These are phyloP conservation scores for Wallacemonas rigidus DNA, from an alignment of 208 protist genomes.

Conservation along the genomic window DNA sequence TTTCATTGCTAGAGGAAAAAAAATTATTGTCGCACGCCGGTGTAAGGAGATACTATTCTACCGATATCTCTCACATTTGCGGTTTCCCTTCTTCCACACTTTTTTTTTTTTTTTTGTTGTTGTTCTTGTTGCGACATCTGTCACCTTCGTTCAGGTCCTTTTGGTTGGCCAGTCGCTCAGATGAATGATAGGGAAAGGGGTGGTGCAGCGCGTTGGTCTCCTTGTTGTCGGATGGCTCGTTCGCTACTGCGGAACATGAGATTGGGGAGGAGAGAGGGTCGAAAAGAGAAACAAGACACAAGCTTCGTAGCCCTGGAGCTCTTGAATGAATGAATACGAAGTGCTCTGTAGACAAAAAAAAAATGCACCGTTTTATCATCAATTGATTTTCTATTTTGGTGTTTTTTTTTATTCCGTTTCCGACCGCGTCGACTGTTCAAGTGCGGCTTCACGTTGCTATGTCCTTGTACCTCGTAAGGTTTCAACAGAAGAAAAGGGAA, in stretches of 20 bases:
- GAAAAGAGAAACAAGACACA: slow-evolving; percentile 2
- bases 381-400: neutral
- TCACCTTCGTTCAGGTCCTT: no score
- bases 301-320: neutral
- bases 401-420: neutral
- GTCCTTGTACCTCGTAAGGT: neutral
- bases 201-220: no score
- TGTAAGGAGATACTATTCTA: no score
- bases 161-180: no score
- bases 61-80: no score
- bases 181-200: no score
- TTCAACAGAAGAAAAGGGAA: neutral
- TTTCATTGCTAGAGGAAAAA: no score
- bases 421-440: neutral
- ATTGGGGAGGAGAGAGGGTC: neutral
- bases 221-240: no score
- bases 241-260: neutral
- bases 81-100: no score
- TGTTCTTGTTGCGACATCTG: no score
- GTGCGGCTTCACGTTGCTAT: neutral
- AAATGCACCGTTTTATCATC: neutral
- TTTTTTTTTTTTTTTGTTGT: no score
- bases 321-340: neutral
- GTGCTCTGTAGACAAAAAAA: neutral
- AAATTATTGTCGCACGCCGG: no score